Evolutionary conservation across 306 rosid genomes (phyloP), one percentile per base, ranked within the genome.

Genomic region (Vicia sativa): DNA sequence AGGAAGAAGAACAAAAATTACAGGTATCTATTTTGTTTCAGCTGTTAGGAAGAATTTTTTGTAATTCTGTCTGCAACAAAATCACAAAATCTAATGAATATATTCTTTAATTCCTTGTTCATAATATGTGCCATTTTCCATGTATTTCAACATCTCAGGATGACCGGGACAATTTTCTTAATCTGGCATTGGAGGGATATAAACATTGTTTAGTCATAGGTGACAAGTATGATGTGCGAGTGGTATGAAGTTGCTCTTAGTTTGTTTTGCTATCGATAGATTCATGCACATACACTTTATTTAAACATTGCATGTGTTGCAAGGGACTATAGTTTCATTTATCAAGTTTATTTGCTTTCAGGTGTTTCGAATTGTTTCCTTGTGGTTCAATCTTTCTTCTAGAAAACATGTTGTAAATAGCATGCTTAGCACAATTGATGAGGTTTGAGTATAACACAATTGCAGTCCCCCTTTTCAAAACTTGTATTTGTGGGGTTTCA

Each of bases 211-310:
- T 92, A 88, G 96, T 87, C 74, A 83, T 80, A 49, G 92, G 95
- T 6, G 81, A 87, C 81, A 92, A 89, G 74, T 86, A 92, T 76
- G 98, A 92, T 70, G 91, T 92, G 70, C 88, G 96, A 83, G 92
- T 86, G 96, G 98, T 92, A 89, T 76, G 92, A 37, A 77, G 67
- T 43, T 70, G 59, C 68, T 62, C 58, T 63, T 54, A 35, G 25
- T 37, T 50, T 76, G 76, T 72, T 65, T 77, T 29, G 2, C 67
- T 45, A 61, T 61, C 71, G 38, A 59, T 35, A 28, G 34, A 28
- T 43, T 68, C 41, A 19, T 37, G 45, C 48, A 5, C 59, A 8
- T 49, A 43, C 70, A 58, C 67, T 50, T 55, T 42, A 31, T 59
- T 23, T 37, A 28, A 59, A 62, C 38, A 77, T 5, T 44, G 45